Base-by-base conservation (phyloP, 495 filamentous ascomycete genomes). In the Penicillium manginii region DNA sequence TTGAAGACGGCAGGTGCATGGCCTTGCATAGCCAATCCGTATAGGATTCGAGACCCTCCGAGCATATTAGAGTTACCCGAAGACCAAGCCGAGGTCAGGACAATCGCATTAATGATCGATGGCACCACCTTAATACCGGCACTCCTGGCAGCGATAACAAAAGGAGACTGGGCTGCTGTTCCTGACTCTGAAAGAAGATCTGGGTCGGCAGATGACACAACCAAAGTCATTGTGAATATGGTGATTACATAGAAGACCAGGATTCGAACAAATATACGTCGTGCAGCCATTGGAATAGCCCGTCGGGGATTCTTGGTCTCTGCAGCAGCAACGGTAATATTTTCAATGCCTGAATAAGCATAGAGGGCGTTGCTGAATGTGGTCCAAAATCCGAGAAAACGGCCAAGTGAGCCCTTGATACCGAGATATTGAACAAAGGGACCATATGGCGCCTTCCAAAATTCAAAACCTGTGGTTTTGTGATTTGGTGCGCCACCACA, bases 321-420 rank as follows among this genome's bases (percentile, higher is more conserved):
- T 3, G 78, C 76, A 2, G 79, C 80, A 6, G 80, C 77, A 47
- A 81, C 73, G 5, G 79, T 76, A 32, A 83, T 75, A 21, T 72
- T 76, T 56, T 82, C 79, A 40, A 85, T 75, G 12, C 83, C 83
- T 1, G 81, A 78, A 55, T 83, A 86, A 2, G 77, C 76, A 66
- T 83, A 86, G 8, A 84, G 78, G 15, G 82, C 83, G 29, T 78
- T 82, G 17, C 71, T 79, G 65, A 85, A 78, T 15, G 81, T 78
- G n/a, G 70, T 71, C 81, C 82, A 84, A 60, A 82, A 85, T 2
- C 83, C 83, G 4, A 85, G 67, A 48, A 69, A 66, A 15, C 56
- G 54, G 2, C 66, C 66, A 9, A 66, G 53, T 0, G 60, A 57
- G 3, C 66, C 66, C 1, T 31, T 26, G 3, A 64, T 52, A 1